These are phyloP conservation scores for Phoenix roebelenii DNA, from an alignment of 176 grass and related monocot species.

Conservation along the genomic window DNA sequence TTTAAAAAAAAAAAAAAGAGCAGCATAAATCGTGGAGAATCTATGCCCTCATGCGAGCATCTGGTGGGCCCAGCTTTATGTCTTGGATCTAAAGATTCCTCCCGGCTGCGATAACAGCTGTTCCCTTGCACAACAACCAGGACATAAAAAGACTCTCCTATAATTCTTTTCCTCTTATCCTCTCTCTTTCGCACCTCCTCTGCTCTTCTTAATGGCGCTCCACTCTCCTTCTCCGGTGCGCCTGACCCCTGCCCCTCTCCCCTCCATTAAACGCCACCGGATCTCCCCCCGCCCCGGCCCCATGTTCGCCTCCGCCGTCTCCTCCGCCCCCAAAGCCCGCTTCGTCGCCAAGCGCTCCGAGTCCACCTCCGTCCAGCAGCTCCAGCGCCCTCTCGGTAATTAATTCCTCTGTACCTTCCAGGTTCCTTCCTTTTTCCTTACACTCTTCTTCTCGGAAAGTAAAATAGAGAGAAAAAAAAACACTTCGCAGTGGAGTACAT, in stretches of 20 bases:
- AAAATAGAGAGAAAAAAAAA: too few relatives aligned
- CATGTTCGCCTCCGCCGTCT: conserved; percentile 33
- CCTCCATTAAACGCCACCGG: not conserved
- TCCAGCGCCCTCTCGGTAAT: conserved; percentile 64
- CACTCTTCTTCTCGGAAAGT: too few relatives aligned
- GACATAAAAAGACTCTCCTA: too few relatives aligned
- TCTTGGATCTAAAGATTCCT: too few relatives aligned
- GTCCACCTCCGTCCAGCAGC: conserved; percentile 55
- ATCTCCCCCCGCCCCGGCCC: conserved; percentile 6
- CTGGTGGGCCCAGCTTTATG: too few relatives aligned
- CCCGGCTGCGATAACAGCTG: too few relatives aligned
- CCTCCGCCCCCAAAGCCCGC: conserved; percentile 66
- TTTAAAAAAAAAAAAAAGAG: too few relatives aligned
- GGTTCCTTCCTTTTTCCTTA: not conserved
- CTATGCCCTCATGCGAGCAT: too few relatives aligned
- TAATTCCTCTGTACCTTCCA: not conserved
- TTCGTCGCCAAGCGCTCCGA: conserved; percentile 77
- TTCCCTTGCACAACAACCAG: too few relatives aligned
- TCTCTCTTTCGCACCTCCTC: too few relatives aligned
- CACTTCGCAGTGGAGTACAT: conserved; percentile 64
- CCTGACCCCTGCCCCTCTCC: not conserved
- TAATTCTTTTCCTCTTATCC: too few relatives aligned
- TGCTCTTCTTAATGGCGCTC: conserved; percentile 4
- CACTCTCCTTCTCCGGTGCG: not conserved
- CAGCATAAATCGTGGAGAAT: too few relatives aligned